Evolutionary conservation across 805 yeast genomes (phyloP).

Genomic region (Saturnispora gosingensis): DNA sequence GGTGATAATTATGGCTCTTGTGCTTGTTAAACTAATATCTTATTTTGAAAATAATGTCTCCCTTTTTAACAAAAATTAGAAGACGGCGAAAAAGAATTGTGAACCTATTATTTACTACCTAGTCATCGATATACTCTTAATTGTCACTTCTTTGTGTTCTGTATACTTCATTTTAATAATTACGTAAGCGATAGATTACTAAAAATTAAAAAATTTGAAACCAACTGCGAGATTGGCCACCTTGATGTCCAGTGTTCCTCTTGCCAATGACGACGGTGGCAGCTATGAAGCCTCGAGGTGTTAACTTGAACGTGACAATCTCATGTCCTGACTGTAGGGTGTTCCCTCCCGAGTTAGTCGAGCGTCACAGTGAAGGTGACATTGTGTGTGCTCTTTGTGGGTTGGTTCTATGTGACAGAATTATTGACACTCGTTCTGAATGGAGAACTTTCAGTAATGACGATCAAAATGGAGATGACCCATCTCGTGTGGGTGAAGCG

Average conservation of each 20-base stretch:
- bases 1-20: conserved; percentile 63
- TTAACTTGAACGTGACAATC: conserved; percentile 78
- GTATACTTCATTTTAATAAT: not conserved
- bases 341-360: conserved; percentile 91
- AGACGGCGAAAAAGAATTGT: not conserved
- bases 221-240: not conserved
- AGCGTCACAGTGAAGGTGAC: conserved; percentile 94
- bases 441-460: conserved; percentile 98
- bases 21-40: conserved; percentile 36
- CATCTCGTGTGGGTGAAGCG: conserved; percentile 98
- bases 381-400: conserved; percentile 98
- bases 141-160: not conserved
- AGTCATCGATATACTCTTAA: not conserved
- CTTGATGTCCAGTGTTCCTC: not conserved
- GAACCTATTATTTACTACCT: not conserved
- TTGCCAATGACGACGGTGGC: conserved; percentile 11
- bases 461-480: conserved; percentile 97
- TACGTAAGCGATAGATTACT: not conserved
- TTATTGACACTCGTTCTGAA: conserved; percentile 92
- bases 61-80: not conserved
- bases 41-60: not conserved
- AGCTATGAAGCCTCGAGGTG: conserved; percentile 36
- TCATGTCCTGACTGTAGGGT: conserved; percentile 96
- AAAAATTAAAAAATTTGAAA: not conserved
- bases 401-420: conserved; percentile 78